A percentile compares a stretch with the other conserved stretches of the same genome.
Evolutionary conservation across 1,284 basidiomycete species (phyloP).

Genomic region (Lentinula novae-zelandiae): DNA sequence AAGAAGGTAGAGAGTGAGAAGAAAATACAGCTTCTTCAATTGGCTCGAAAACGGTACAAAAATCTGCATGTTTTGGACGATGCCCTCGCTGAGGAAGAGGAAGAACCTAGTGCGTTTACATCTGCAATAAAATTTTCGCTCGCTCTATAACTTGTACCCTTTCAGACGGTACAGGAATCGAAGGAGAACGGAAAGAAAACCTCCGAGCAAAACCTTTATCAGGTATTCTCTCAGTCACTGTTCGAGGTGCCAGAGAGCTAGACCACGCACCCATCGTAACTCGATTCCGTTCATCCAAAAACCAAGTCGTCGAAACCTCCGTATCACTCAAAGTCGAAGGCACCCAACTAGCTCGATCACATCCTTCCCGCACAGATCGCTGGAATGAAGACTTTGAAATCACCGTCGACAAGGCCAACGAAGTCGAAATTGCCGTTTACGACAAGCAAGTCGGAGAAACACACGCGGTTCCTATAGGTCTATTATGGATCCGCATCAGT

Average conservation of each 20-base stretch:
- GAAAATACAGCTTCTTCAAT: conserved; percentile 92
- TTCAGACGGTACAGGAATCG: conserved; percentile 51
- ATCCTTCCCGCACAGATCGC: conserved; percentile 89
- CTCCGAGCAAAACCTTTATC: conserved; percentile 90
- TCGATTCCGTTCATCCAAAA: conserved; percentile 71
- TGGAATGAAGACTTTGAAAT: conserved; percentile 99
- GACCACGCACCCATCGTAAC: conserved; percentile 84
- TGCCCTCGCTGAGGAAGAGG: conserved; percentile 74
- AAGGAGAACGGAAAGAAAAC: conserved; percentile 89
- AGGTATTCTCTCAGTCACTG: conserved; percentile 87
- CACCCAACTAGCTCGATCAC: conserved; percentile 87
- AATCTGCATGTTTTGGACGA: conserved; percentile 93
- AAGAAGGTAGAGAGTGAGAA: conserved; percentile 94
- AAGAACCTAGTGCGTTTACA: conserved; percentile 39
- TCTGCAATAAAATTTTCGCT: background rate
- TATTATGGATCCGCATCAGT: conserved; percentile 93
- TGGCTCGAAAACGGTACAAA: conserved; percentile 95
- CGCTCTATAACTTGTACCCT: background rate
- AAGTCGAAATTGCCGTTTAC: conserved; percentile 96
- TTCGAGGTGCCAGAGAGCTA: conserved; percentile 89
- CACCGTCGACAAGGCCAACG: conserved; percentile 95
- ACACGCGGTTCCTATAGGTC: conserved; percentile 87
- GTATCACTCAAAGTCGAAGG: conserved; percentile 97
- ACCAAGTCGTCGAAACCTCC: conserved; percentile 81
- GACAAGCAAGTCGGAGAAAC: conserved; percentile 84